phyloP scores from a whole-genome alignment of 805 yeast genomes.

The Isabelozyma heimii region DNA sequence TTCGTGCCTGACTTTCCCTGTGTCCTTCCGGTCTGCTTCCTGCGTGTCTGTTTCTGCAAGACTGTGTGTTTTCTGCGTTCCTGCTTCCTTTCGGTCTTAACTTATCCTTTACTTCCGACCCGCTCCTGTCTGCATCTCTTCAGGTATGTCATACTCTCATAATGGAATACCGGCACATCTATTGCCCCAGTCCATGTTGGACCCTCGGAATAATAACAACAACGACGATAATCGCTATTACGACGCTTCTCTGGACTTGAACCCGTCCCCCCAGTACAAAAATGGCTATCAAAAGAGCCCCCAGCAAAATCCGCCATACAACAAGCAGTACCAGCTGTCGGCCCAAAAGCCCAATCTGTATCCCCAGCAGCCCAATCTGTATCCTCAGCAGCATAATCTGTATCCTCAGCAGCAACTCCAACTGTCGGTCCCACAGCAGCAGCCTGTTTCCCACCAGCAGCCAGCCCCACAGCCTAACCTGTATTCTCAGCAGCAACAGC shows the following conservation, averaged over 20 bases:
- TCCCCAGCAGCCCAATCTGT: background rate
- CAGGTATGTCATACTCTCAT: background rate
- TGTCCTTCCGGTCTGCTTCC: too few relatives aligned
- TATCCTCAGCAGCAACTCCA: constrained; percentile 8
- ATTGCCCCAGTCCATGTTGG: background rate
- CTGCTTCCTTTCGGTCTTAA: too few relatives aligned
- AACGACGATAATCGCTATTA: background rate
- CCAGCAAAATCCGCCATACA: background rate
- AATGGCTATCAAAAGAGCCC: background rate
- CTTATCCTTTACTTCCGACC: background rate
- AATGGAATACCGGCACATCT: background rate
- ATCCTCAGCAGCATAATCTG: constrained; percentile 5
- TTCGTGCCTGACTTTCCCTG: too few relatives aligned
- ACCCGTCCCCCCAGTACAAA: background rate
- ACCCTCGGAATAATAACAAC: background rate
- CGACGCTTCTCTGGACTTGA: background rate
- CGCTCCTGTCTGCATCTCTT: background rate
- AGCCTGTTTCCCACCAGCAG: constrained; percentile 6
- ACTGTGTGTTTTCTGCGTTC: too few relatives aligned
- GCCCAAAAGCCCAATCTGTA: constrained; percentile 1
- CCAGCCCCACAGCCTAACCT: constrained; percentile 7
- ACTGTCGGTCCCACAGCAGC: too few relatives aligned
- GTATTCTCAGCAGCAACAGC: constrained; percentile 7
- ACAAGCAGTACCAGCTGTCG: background rate
- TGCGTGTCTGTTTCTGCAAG: too few relatives aligned